Conservation (phyloP, 2,329 filamentous ascomycete species). For the Dactylonectria macrodidyma region DNA sequence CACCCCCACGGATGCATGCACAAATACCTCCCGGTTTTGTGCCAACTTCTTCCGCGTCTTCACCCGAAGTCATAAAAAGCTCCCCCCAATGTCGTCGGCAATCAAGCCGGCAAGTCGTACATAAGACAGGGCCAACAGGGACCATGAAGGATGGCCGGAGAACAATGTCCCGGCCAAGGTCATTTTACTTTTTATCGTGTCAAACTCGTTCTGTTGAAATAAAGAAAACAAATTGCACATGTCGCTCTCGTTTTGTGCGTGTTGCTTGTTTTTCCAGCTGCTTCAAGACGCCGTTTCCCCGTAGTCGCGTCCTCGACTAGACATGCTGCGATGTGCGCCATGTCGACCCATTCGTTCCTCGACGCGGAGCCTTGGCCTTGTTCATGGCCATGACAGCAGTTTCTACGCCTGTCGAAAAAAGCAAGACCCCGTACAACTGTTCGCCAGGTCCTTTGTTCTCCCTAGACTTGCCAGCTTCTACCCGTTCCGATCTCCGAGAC, state of each 20-base stretch:
- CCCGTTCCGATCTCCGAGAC: slow-evolving; percentile 8
- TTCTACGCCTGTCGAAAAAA: slow-evolving; percentile 1
- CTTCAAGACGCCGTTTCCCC: not conserved
- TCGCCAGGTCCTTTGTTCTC: slow-evolving; percentile 20
- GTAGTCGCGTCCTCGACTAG: slow-evolving; percentile 25
- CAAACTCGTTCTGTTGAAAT: slow-evolving; percentile 21
- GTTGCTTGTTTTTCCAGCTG: slow-evolving; percentile 1
- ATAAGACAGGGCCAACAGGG: slow-evolving; percentile 11
- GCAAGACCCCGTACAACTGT: slow-evolving; percentile 2
- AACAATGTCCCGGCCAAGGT: slow-evolving; percentile 18
- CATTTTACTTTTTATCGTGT: slow-evolving; percentile 8
- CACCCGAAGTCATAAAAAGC: not conserved
- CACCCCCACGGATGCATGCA: slow-evolving; percentile 7
- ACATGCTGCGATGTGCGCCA: slow-evolving; percentile 30
- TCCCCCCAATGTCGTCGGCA: slow-evolving; percentile 25
- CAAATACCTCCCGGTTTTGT: not conserved
- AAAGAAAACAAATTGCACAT: slow-evolving; percentile 10
- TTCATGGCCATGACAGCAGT: slow-evolving; percentile 10
- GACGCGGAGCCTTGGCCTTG: slow-evolving; percentile 21
- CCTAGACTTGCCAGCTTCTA: slow-evolving; percentile 25
- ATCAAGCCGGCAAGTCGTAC: slow-evolving; percentile 26
- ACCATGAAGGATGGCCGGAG: slow-evolving; percentile 24
- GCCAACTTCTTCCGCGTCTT: not conserved
- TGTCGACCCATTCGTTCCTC: slow-evolving; percentile 30
- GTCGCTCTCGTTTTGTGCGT: not conserved